Base-by-base conservation (phyloP, 148 eudicot genomes). In the Cornus florida region DNA sequence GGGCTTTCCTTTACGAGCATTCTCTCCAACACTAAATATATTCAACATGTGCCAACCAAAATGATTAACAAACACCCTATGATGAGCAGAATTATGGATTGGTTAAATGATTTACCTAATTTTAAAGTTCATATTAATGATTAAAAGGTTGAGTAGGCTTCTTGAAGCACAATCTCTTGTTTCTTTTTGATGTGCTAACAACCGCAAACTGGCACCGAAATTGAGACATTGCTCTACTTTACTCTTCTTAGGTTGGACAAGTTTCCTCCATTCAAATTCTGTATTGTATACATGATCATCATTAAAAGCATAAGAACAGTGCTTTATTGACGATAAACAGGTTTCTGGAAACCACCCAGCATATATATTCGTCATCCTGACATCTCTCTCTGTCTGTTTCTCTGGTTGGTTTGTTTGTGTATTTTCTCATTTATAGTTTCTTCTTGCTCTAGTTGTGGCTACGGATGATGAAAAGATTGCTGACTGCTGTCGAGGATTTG, bases 381-480 rank as follows among this genome's bases (percentile, higher is more conserved):
- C 66, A 57, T 4, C 43, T 76, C 4, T 70, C 53, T 70, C 53
- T 1, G 28, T 39, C 73, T 64, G 20, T 31, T 22, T 65, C 31
- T 28, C 70, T 28, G 28, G 22, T 17, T 75, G 20, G 56, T 48
- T 48, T 50, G 5, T 22, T 38, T n/a, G 35, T 17, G 70, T 64
- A 22, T 19, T 43, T 76, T 50, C 39, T 69, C 74, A 71, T 74
- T 69, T 3, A 6, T 46, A 59, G 70, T 46, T 69, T 14, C 46
- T 83, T 80, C 31, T 23, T 76, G 67, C 53, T 87, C 77, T 86
- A 94, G 99, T 96, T 89, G 98, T 96, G 86, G 99, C 98, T 48
- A 96, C 98, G 24, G 99, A 96, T 86, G 97, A 97, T 88, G 94
- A 94, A 46, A 94, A 91, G 86, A 94, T 94, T 86, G 98, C 98